Evolutionary conservation across 129 eudicot genomes (phyloP).

Genomic region (Arctium lappa): DNA sequence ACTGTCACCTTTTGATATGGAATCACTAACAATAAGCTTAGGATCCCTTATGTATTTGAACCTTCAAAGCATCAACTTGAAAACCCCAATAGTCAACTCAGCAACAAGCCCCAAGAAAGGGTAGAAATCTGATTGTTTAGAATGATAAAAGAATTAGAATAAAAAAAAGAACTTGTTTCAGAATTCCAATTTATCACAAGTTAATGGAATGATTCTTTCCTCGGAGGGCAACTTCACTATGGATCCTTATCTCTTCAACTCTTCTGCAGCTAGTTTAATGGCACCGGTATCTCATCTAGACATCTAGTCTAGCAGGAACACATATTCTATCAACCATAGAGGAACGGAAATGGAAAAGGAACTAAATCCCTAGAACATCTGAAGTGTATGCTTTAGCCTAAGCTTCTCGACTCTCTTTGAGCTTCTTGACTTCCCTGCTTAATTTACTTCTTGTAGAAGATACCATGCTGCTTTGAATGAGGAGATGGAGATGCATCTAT

Average conservation of each 20-base stretch:
- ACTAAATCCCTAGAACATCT: not conserved
- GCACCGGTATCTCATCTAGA: too few relatives aligned
- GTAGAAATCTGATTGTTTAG: not conserved
- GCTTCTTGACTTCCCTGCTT: not conserved
- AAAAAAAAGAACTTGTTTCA: too few relatives aligned
- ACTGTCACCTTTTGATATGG: not conserved
- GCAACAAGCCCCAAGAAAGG: not conserved
- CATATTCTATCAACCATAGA: too few relatives aligned
- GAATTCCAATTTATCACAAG: not conserved
- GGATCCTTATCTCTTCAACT: slow-evolving; percentile 1
- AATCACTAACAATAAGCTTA: not conserved
- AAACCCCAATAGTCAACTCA: not conserved
- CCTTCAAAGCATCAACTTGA: not conserved
- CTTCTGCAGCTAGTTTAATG: not conserved
- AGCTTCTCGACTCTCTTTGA: not conserved
- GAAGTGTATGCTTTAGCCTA: not conserved
- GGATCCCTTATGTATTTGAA: not conserved
- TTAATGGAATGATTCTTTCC: not conserved
- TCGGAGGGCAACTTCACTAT: slow-evolving; percentile 10
- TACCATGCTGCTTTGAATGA: not conserved
- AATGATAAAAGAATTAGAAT: too few relatives aligned
- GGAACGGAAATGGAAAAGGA: too few relatives aligned
- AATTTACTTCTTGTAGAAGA: not conserved
- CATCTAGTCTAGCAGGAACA: too few relatives aligned
- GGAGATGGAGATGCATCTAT: not conserved